Evolutionary conservation across 1,284 basidiomycete species (phyloP).

Genomic region (Melanopsichium pennsylvanicum): DNA sequence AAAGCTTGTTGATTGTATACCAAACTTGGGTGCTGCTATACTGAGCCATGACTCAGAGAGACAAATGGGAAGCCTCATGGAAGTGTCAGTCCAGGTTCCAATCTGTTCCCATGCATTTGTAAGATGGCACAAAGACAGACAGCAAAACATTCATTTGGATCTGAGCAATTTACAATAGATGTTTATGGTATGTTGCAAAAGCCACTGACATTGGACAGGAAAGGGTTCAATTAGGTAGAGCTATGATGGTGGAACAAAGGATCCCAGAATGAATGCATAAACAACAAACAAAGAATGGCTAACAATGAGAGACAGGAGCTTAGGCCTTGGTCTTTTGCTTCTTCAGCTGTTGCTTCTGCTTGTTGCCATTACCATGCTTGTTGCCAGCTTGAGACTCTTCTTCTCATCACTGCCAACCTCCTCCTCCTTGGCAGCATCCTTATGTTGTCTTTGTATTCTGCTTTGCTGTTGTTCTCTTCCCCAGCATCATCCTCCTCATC

Average conservation of each 20-base stretch:
- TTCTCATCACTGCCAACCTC: slow-evolving; percentile 8
- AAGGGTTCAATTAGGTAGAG: slow-evolving; percentile 3
- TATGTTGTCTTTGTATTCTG: slow-evolving; percentile 11
- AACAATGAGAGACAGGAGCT: too few relatives aligned
- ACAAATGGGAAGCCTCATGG: too few relatives aligned
- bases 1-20: too few relatives aligned
- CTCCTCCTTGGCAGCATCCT: slow-evolving; percentile 4
- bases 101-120: too few relatives aligned
- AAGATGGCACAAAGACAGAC: not conserved
- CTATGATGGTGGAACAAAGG: not conserved
- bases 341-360: slow-evolving; percentile 35
- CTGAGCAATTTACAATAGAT: too few relatives aligned
- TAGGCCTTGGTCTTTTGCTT: slow-evolving; percentile 39
- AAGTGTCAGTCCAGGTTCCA: too few relatives aligned
- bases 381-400: slow-evolving; percentile 21
- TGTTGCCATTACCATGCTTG: slow-evolving; percentile 25
- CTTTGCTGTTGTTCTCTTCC: slow-evolving; percentile 2
- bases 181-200: too few relatives aligned
- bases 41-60: too few relatives aligned
- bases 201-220: not conserved
- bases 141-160: too few relatives aligned
- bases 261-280: not conserved
- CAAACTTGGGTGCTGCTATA: too few relatives aligned
- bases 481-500: slow-evolving; percentile 12
- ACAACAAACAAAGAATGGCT: not conserved